Conservation (phyloP, 768 basidiomycete species). For the Agrocybe chaxingu region DNA sequence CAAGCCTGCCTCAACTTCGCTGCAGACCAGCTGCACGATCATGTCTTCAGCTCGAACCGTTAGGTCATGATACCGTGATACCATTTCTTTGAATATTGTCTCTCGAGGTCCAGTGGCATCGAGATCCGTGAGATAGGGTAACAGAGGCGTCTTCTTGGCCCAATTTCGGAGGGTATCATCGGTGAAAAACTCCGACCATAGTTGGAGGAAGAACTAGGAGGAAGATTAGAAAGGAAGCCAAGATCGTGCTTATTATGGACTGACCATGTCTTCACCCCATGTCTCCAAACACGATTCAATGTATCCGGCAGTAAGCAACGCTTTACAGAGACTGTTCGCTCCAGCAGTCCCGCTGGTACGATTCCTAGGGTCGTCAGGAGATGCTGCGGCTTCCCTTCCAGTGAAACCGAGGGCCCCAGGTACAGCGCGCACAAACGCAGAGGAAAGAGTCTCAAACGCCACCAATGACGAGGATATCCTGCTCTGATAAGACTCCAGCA, state of each 20-base stretch:
- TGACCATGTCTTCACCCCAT: slow-evolving; percentile 91
- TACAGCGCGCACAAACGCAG: slow-evolving; percentile 83
- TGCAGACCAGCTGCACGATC: slow-evolving; percentile 77
- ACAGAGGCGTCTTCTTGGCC: slow-evolving; percentile 42
- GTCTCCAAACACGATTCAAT: slow-evolving; percentile 63
- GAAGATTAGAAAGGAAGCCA: slow-evolving; percentile 1
- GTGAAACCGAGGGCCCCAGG: slow-evolving; percentile 81
- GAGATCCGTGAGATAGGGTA: slow-evolving; percentile 41
- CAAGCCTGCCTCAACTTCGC: slow-evolving; percentile 76
- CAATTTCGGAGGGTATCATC: slow-evolving; percentile 55
- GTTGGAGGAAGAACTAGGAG: slow-evolving; percentile 83
- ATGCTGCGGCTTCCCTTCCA: slow-evolving; percentile 35
- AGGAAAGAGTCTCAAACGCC: slow-evolving; percentile 91
- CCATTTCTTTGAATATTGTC: slow-evolving; percentile 78
- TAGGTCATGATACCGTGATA: slow-evolving; percentile 60
- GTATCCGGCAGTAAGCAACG: slow-evolving; percentile 76
- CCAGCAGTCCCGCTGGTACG: slow-evolving; percentile 85
- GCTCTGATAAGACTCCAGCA: slow-evolving; percentile 72
- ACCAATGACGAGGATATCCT: slow-evolving; percentile 85
- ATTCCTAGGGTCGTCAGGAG: slow-evolving; percentile 53
- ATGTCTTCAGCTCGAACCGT: slow-evolving; percentile 80
- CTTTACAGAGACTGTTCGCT: slow-evolving; percentile 80
- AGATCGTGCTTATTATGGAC: slow-evolving; percentile 20
- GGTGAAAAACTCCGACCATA: slow-evolving; percentile 78
- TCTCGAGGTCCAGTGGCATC: slow-evolving; percentile 41